Evolutionary conservation across 371 early-diverging fungal genomes (phyloP).

Genomic region (Mortierella sp.): DNA sequence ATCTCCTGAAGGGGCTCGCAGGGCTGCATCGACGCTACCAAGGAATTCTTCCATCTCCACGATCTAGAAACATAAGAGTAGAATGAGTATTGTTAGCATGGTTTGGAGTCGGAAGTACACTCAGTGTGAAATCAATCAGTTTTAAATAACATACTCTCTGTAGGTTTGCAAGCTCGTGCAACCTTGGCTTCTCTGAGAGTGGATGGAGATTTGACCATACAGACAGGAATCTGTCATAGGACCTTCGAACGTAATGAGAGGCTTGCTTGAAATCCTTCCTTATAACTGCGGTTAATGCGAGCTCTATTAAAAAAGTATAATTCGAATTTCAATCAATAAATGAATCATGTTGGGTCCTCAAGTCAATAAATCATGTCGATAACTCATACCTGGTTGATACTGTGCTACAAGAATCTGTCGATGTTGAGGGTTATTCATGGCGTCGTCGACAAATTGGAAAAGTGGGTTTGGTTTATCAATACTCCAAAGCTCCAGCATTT

Average conservation of each 20-base stretch:
- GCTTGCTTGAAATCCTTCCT: constrained; percentile 67
- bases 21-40: constrained; percentile 48
- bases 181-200: constrained; percentile 63
- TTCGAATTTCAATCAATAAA: not conserved
- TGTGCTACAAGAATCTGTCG: constrained; percentile 57
- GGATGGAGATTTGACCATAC: constrained; percentile 69
- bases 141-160: constrained; percentile 63
- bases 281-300: constrained; percentile 61
- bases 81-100: not conserved
- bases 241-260: constrained; percentile 62
- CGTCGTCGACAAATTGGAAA: constrained; percentile 62
- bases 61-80: constrained; percentile 54
- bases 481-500: constrained; percentile 61
- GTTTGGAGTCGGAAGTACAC: not conserved
- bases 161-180: constrained; percentile 60
- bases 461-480: constrained; percentile 66
- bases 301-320: constrained; percentile 54
- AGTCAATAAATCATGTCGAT: not conserved
- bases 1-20: constrained; percentile 36
- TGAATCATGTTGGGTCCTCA: not conserved
- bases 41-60: constrained; percentile 75
- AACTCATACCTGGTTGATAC: constrained; percentile 64
- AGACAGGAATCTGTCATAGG: constrained; percentile 66
- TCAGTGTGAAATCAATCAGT: not conserved
- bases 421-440: constrained; percentile 58